Base-by-base conservation (phyloP, 192 early-diverging fungal genomes). In the Oehlia diaphana region DNA sequence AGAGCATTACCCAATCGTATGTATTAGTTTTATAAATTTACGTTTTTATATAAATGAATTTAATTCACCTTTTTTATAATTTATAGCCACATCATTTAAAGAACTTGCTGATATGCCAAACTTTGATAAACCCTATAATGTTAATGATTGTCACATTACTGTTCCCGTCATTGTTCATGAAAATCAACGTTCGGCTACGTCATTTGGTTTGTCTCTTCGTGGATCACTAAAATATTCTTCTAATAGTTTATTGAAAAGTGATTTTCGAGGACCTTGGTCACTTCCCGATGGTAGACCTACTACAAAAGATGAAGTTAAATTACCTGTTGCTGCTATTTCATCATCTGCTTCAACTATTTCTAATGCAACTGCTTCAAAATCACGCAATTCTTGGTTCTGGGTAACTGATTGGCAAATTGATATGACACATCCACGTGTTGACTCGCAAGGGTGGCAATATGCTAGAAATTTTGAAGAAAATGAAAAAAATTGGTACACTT, bases 371-470 rank as follows among this genome's bases (percentile, higher is more conserved):
- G 61, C 50, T 13, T 79, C 77, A 14, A 69, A 61, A 23, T 21
- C 64, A 28, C 68, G 78, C 42, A 75, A 77, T 35, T 81, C 86
- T 14, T 95, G 93, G 93, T 95, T 90, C 73, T 95, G 94, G 94
- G 63, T 95, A 26, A 92, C 91, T 13, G 94, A 95, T 68, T 95
- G 94, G 94, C 78, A 85, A n/a, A 82, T 94, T 35, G 94, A 94
- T 80, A 80, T 83, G 23, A 83, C 80, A 10, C 86, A 92, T 78
- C 91, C 92, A 5, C 81, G 80, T 62, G 81, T 88, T 9, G 92
- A 94, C 75, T 82, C 76, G 10, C 88, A 91, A 12, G 94, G 94
- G 2, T 95, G 94, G 94, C 91, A 92, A 72, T 94, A 94, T 64
- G 88, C 90, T 33, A 83, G 85, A 53, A 85, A 83, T 26, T 89